phyloP scores from a whole-genome alignment of 306 rosid genomes.

The Lathyrus sativus region DNA sequence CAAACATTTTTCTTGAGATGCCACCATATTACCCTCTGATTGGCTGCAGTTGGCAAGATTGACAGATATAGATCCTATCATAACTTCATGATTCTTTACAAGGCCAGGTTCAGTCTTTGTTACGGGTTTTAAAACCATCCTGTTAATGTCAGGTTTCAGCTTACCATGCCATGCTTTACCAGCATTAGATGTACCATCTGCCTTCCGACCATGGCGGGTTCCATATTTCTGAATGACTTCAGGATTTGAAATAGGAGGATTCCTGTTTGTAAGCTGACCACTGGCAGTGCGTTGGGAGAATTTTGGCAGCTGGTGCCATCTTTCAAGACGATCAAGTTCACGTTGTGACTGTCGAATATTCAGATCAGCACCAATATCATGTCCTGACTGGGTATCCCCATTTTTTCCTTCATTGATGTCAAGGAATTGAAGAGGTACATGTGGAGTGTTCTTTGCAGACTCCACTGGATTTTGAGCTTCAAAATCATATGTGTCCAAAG shows the following conservation, averaged over 20 bases:
- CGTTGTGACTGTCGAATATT: constrained; percentile 45
- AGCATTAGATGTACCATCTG: constrained; percentile 38
- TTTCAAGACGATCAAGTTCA: constrained; percentile 43
- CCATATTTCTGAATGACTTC: constrained; percentile 52
- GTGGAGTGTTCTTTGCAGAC: constrained; percentile 40
- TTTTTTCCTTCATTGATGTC: constrained; percentile 47
- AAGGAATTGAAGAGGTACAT: constrained; percentile 42
- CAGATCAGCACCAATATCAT: constrained; percentile 43
- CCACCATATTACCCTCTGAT: constrained; percentile 45
- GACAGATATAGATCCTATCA: constrained; percentile 84
- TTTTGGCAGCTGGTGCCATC: constrained; percentile 51
- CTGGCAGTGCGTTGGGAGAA: constrained; percentile 43
- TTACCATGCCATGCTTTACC: constrained; percentile 68
- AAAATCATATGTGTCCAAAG: constrained; percentile 42
- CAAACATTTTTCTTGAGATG: constrained; percentile 43
- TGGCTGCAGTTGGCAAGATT: constrained; percentile 52
- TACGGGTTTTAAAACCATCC: constrained; percentile 44
- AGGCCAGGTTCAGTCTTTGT: constrained; percentile 49
- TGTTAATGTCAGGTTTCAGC: constrained; percentile 55
- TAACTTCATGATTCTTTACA: constrained; percentile 56
- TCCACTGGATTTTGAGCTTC: constrained; percentile 41
- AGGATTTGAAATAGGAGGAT: constrained; percentile 52
- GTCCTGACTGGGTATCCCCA: constrained; percentile 40
- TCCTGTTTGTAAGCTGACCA: constrained; percentile 46
- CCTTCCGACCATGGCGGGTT: constrained; percentile 47